Conservation (phyloP, 371 early-diverging fungal species). For the Haplosporangium sp. region DNA sequence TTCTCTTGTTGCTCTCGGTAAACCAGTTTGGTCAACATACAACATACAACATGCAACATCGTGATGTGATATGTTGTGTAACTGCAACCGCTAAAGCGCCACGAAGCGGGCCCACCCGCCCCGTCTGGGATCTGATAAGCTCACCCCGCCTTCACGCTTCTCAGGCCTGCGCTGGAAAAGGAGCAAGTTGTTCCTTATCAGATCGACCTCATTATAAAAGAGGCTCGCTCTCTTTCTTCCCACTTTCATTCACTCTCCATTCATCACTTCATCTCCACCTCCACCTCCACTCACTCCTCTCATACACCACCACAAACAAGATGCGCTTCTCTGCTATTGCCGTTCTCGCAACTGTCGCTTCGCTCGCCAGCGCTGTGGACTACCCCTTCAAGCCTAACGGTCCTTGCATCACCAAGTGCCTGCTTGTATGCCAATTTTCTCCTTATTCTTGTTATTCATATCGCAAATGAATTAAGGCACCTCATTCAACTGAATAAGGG, state of each 20-base stretch:
- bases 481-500: too few relatives aligned
- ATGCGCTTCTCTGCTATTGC: conserved; percentile 13
- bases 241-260: neutral
- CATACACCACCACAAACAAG: neutral
- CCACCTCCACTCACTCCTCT: neutral
- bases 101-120: neutral
- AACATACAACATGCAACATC: neutral
- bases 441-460: neutral
- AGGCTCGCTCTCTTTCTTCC: neutral
- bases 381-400: conserved; percentile 22
- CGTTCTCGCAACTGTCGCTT: conserved; percentile 18
- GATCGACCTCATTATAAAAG: neutral
- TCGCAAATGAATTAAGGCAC: neutral
- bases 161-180: too few relatives aligned
- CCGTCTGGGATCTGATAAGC: conserved; percentile 3
- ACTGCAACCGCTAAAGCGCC: too few relatives aligned
- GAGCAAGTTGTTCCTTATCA: neutral
- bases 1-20: too few relatives aligned
- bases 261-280: neutral
- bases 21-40: too few relatives aligned
- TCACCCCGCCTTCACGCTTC: too few relatives aligned
- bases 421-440: conserved; percentile 9
- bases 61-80: neutral
- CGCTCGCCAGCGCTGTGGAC: conserved; percentile 13
- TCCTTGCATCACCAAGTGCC: conserved; percentile 9